Percentiles rank a stretch among this genome's conserved stretches.
phyloP scores from a whole-genome alignment of 148 eudicot genomes.

The Vaccinium vitisidaea region DNA sequence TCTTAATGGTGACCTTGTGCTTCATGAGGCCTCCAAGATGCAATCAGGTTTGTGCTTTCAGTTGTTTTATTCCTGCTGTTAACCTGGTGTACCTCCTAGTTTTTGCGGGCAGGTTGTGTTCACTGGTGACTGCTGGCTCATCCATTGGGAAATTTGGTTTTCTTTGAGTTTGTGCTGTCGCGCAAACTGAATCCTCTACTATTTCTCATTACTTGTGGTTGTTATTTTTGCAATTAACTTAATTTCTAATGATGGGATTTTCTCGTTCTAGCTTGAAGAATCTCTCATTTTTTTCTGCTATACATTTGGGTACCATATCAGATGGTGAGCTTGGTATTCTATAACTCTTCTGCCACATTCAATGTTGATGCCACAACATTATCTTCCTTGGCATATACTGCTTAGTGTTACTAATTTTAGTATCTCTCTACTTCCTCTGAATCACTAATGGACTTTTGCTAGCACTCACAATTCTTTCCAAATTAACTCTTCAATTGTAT shows the following conservation, averaged over 20 bases:
- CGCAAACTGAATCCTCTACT: not conserved
- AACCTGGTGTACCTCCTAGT: not conserved
- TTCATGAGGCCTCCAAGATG: not conserved
- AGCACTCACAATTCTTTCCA: not conserved
- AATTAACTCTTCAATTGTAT: not conserved
- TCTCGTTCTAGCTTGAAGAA: not conserved
- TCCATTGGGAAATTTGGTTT: not conserved
- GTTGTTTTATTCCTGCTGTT: not conserved
- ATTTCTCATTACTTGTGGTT: not conserved
- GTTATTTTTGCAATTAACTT: not conserved
- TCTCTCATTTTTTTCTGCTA: not conserved
- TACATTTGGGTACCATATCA: not conserved
- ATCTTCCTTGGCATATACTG: not conserved
- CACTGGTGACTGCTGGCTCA: not conserved
- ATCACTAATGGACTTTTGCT: not conserved
- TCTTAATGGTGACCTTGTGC: not conserved
- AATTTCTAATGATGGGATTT: not conserved
- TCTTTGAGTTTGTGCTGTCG: not conserved
- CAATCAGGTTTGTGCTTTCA: slow-evolving; percentile 10
- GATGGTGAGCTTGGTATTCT: not conserved
- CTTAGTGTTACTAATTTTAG: not conserved
- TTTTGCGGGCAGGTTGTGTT: not conserved
- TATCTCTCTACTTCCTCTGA: not conserved
- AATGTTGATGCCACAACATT: not conserved
- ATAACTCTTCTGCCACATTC: not conserved